These are phyloP conservation scores for Trypanosoma boissoni DNA, from an alignment of 208 protist species.

Conservation along the genomic window DNA sequence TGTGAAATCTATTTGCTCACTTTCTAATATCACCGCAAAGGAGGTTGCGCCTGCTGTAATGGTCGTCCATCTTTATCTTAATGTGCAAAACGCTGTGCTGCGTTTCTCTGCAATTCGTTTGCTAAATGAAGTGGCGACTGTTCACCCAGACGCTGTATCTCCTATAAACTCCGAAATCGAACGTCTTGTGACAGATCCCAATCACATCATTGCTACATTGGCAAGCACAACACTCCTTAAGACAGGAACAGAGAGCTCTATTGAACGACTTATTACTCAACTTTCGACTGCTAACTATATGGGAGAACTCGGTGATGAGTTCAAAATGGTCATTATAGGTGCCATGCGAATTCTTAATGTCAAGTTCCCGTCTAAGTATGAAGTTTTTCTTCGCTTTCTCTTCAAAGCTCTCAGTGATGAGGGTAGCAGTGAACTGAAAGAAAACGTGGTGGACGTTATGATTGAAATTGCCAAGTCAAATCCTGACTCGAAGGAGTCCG, in stretches of 20 bases:
- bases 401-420: slow-evolving; percentile 81
- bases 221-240: slow-evolving; percentile 98
- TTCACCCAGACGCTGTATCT: slow-evolving; percentile 82
- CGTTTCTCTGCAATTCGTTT: slow-evolving; percentile 95
- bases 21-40: slow-evolving; percentile 84
- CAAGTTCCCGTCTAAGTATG: slow-evolving; percentile 95
- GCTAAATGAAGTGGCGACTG: slow-evolving; percentile 88
- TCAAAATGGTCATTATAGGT: slow-evolving; percentile 97
- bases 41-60: slow-evolving; percentile 93
- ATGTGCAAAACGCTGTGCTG: slow-evolving; percentile 81
- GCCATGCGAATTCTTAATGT: slow-evolving; percentile 93
- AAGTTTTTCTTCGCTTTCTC: slow-evolving; percentile 90
- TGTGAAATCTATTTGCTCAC: slow-evolving; percentile 92
- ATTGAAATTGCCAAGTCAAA: slow-evolving; percentile 90
- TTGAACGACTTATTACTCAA: slow-evolving; percentile 97
- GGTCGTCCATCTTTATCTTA: slow-evolving; percentile 94
- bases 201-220: slow-evolving; percentile 96
- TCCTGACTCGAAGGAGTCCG: slow-evolving; percentile 87
- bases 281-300: slow-evolving; percentile 91
- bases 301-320: slow-evolving; percentile 96
- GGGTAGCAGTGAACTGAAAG: slow-evolving; percentile 93
- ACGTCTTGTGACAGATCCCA: slow-evolving; percentile 92
- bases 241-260: slow-evolving; percentile 93
- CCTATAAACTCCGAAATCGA: slow-evolving; percentile 96
- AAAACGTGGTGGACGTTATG: slow-evolving; percentile 95